Conservation (phyloP, 148 eudicot genomes). For the Nepenthes mirabilis region DNA sequence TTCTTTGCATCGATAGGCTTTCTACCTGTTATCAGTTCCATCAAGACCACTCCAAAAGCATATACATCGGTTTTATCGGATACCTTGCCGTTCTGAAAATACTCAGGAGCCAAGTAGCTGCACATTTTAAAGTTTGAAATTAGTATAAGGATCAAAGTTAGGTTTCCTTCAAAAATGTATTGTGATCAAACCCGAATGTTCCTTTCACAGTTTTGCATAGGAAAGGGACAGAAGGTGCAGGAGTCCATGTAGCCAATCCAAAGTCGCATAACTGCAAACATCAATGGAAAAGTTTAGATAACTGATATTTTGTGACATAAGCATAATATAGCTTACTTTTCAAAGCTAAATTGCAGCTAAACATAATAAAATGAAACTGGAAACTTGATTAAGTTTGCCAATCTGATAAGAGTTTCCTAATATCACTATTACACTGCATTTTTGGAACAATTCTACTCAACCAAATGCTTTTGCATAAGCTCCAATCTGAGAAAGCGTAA, state of each 20-base stretch:
- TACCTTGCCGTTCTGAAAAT: constrained; percentile 94
- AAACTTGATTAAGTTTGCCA: too few relatives aligned
- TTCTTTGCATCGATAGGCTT: constrained; percentile 76
- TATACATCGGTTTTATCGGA: constrained; percentile 95
- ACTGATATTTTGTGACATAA: not conserved
- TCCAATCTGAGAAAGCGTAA: constrained; percentile 3
- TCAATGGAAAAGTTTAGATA: constrained; percentile 16
- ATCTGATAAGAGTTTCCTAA: too few relatives aligned
- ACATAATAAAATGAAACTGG: too few relatives aligned
- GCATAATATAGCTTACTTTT: too few relatives aligned
- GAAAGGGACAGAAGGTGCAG: constrained; percentile 90
- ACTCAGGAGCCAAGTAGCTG: constrained; percentile 97
- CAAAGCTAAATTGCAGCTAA: too few relatives aligned
- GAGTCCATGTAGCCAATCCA: constrained; percentile 94
- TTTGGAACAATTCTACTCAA: too few relatives aligned
- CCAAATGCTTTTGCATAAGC: not conserved
- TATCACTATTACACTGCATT: too few relatives aligned
- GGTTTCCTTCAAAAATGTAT: constrained; percentile 2
- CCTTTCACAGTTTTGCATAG: constrained; percentile 99
- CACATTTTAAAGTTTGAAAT: constrained; percentile 2
- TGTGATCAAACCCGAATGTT: constrained; percentile 78
- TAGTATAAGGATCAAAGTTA: not conserved
- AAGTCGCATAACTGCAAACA: constrained; percentile 77
- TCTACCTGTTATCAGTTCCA: constrained; percentile 80
- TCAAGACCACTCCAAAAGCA: constrained; percentile 85